Evolutionary conservation across 164 flowering plant species (phyloP), one percentile per base, ranked within the genome.

Genomic region (Annona cherimola): DNA sequence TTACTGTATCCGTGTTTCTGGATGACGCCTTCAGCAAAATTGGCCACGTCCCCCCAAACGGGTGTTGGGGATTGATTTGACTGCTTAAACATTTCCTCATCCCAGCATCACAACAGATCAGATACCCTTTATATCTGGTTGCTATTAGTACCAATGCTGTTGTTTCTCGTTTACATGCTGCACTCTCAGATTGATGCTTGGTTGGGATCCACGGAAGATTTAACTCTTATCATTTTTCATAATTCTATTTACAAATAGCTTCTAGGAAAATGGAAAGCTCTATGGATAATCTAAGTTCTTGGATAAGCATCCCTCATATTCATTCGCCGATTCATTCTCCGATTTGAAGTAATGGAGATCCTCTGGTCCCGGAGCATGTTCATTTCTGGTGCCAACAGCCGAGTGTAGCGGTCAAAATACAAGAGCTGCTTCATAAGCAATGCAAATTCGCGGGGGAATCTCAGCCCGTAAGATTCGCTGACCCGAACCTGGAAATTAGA

Each of bases 311-410:
- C 75, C 50, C 76, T 73, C 11, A 57, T 77, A 46, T 40, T 76
- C 70, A 74, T 73, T 42, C 5, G 9, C n/a, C 67, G 67, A 40
- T 12, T 64, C 67, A 63, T 63, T 68, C 85, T 83, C 69, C 84
- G 75, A 40, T 86, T 87, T 39, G 98, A 89, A 70, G 75, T 91
- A 40, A 94, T 87, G 59, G 82, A 71, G 66, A 94, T 82, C 82
- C 98, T 87, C 79, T 94, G 92, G 75, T 94, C 98, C 73, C 83
- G 91, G 69, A 92, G 91, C 98, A 94, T 89, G 86, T 94, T 90
- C 79, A 94, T 7, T 72, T 89, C 87, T 41, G 98, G 98, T 66
- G 98, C 98, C 74, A 94, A 69, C 70, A 94, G 69, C 16, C 98
- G 86, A 2, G 98, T 94, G 75, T 94, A 94, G 4, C 98, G 93